phyloP scores from a whole-genome alignment of 1,284 basidiomycete genomes.

The Sparassis latifolia region DNA sequence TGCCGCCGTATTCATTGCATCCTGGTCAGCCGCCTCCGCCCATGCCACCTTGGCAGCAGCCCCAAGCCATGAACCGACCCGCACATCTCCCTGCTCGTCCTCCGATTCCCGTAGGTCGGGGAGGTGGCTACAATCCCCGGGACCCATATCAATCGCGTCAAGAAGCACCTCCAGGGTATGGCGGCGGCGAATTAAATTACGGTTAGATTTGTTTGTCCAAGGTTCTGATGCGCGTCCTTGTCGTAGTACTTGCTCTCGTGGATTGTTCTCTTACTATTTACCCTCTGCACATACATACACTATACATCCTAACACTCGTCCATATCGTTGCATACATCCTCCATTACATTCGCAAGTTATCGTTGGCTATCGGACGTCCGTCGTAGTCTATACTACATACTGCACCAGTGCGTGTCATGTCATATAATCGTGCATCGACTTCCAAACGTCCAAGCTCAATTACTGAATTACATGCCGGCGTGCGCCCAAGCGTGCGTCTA shows the following conservation, averaged over 20 bases:
- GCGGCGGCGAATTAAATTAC: constrained; percentile 25
- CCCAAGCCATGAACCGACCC: constrained; percentile 9
- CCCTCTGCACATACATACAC: too few species aligned
- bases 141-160: constrained; percentile 12
- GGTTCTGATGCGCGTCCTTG: neutral
- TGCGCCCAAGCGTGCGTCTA: too few species aligned
- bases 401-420: too few species aligned
- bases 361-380: neutral
- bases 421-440: too few species aligned
- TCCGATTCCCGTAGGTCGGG: constrained; percentile 14
- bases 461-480: too few species aligned
- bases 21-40: constrained; percentile 16
- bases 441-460: too few species aligned
- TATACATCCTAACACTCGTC: neutral
- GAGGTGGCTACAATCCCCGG: constrained; percentile 9
- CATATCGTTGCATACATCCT: neutral
- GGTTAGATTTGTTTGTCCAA: constrained; percentile 14
- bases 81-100: constrained; percentile 23
- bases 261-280: too few species aligned
- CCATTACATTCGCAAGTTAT: neutral
- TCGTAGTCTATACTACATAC: neutral
- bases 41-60: constrained; percentile 9
- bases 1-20: constrained; percentile 10
- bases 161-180: constrained; percentile 11
- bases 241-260: too few species aligned